Evolutionary conservation across 2,329 filamentous ascomycete species (phyloP).

Genomic region (Fusarium foetens): DNA sequence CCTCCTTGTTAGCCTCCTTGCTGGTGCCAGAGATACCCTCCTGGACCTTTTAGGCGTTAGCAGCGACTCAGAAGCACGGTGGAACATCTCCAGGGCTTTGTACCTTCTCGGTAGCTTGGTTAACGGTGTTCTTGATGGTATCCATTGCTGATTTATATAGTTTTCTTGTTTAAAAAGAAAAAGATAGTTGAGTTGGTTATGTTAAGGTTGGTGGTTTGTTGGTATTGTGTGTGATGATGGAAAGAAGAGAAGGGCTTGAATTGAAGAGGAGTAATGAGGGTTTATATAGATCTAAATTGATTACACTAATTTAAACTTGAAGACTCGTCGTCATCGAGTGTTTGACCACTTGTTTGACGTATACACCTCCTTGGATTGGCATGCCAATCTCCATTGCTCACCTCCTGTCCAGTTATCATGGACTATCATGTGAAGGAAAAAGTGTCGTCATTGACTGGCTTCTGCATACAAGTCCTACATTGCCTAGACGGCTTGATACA

Average conservation of each 20-base stretch:
- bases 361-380: neutral
- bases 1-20: slow-evolving; percentile 76
- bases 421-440: slow-evolving; percentile 33
- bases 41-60: slow-evolving; percentile 63
- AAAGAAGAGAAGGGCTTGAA: neutral
- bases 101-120: slow-evolving; percentile 48
- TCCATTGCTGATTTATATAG: slow-evolving; percentile 56
- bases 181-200: slow-evolving; percentile 16
- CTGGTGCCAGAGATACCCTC: slow-evolving; percentile 64
- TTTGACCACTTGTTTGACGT: slow-evolving; percentile 12
- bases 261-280: neutral
- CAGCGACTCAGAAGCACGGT: neutral
- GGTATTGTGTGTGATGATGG: slow-evolving; percentile 23
- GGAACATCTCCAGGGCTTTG: too few species aligned
- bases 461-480: slow-evolving; percentile 11
- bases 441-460: slow-evolving; percentile 40
- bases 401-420: neutral
- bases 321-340: slow-evolving; percentile 16
- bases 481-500: neutral
- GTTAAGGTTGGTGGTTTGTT: slow-evolving; percentile 8
- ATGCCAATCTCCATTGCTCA: slow-evolving; percentile 1
- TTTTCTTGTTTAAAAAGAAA: neutral
- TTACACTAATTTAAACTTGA: neutral
- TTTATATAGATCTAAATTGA: slow-evolving; percentile 38
- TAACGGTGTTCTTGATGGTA: slow-evolving; percentile 68